Conservation (phyloP, 1,284 basidiomycete genomes). For the Fomes fomentarius region DNA sequence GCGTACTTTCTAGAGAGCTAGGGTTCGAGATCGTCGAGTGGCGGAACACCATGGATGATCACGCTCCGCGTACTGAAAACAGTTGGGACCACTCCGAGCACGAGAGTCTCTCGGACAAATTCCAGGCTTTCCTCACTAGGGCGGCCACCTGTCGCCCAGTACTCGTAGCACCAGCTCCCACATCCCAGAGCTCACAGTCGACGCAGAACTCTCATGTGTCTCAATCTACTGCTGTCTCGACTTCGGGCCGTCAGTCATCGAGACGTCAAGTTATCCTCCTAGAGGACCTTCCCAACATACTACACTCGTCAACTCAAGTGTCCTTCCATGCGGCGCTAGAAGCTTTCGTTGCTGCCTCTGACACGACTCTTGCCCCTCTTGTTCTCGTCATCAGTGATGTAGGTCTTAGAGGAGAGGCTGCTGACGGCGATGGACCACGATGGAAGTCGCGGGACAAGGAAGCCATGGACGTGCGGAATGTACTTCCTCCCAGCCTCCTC, state of each 20-base stretch:
- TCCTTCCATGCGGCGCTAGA: slow-evolving; percentile 79
- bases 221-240: not conserved
- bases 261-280: slow-evolving; percentile 75
- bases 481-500: slow-evolving; percentile 65
- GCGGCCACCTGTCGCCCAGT: slow-evolving; percentile 68
- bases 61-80: slow-evolving; percentile 15
- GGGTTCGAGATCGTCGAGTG: slow-evolving; percentile 88
- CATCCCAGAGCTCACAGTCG: slow-evolving; percentile 13
- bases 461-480: slow-evolving; percentile 69
- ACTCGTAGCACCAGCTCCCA: slow-evolving; percentile 34
- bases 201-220: slow-evolving; percentile 22
- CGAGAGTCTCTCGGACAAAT: slow-evolving; percentile 74
- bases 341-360: slow-evolving; percentile 48
- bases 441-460: slow-evolving; percentile 51
- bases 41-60: slow-evolving; percentile 65
- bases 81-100: slow-evolving; percentile 34
- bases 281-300: slow-evolving; percentile 91
- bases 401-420: slow-evolving; percentile 71
- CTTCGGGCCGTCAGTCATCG: slow-evolving; percentile 4
- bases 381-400: slow-evolving; percentile 87
- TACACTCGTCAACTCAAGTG: slow-evolving; percentile 72
- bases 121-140: slow-evolving; percentile 78
- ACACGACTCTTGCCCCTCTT: slow-evolving; percentile 59
- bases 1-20: slow-evolving; percentile 76
- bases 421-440: slow-evolving; percentile 52